These are phyloP conservation scores for Pythium diclinum DNA, from an alignment of 352 stramenopile species.

Conservation along the genomic window DNA sequence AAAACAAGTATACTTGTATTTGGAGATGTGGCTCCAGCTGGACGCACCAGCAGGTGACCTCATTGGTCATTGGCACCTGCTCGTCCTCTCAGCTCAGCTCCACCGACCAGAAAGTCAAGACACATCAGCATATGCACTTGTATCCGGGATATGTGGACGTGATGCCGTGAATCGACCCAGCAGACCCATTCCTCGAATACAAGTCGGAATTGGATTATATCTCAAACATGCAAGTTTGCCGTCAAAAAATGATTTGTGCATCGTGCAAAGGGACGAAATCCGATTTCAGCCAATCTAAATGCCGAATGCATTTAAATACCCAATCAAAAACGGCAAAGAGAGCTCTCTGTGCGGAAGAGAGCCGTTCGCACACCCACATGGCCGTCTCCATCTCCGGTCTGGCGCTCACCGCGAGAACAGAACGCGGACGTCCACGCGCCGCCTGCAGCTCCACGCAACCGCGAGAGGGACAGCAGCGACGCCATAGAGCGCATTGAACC, in stretches of 20 bases:
- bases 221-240: neutral
- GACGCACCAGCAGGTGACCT: neutral
- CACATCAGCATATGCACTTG: neutral
- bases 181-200: too few species aligned
- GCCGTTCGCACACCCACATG: conserved; percentile 2
- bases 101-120: neutral
- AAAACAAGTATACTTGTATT: neutral
- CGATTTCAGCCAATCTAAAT: neutral
- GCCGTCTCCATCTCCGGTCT: neutral
- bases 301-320: neutral
- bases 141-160: too few species aligned
- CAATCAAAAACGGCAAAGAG: neutral
- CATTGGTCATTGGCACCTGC: neutral
- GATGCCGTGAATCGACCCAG: too few species aligned
- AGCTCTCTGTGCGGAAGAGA: neutral
- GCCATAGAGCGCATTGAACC: neutral
- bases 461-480: neutral
- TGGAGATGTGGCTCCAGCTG: neutral
- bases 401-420: neutral
- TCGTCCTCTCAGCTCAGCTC: neutral
- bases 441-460: neutral
- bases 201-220: neutral
- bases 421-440: conserved; percentile 1
- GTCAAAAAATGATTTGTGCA: conserved; percentile 3
- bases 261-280: neutral